A percentile compares a stretch with the other conserved stretches of the same genome.
These are phyloP conservation scores for Colletotrichum salicis DNA, from an alignment of 2,329 filamentous ascomycete species.

Conservation along the genomic window DNA sequence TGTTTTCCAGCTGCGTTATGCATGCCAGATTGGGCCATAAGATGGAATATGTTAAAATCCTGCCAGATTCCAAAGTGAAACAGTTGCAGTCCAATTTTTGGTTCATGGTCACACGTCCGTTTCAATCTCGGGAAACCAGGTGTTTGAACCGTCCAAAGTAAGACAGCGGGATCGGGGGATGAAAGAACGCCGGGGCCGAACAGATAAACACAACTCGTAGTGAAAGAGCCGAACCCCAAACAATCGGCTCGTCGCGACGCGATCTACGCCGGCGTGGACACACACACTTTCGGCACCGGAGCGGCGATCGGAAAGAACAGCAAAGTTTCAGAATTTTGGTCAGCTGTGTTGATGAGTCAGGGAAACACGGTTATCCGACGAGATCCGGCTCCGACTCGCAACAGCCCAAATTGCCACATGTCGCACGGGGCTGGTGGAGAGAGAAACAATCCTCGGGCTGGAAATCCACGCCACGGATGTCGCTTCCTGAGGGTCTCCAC, in stretches of 20 bases:
- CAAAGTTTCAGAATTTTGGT: constrained; percentile 19
- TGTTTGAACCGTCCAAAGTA: neutral
- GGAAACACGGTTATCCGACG: neutral
- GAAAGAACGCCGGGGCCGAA: neutral
- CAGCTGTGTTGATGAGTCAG: constrained; percentile 16
- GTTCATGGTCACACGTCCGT: neutral
- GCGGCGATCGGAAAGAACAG: constrained; percentile 4
- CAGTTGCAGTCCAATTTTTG: constrained; percentile 1
- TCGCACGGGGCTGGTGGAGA: neutral
- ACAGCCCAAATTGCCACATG: neutral
- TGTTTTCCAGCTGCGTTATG: neutral
- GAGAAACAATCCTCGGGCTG: neutral
- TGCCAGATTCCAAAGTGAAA: neutral
- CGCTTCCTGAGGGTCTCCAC: neutral
- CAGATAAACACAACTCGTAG: neutral
- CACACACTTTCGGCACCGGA: constrained; percentile 8
- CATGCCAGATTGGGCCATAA: neutral
- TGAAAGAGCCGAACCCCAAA: neutral
- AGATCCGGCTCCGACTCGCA: constrained; percentile 7
- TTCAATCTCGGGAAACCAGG: neutral
- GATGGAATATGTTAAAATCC: neutral
- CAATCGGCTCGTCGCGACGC: constrained; percentile 22
- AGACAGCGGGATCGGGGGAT: neutral
- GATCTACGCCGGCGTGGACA: constrained; percentile 6
- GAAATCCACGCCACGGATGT: neutral